Percentiles rank a stretch among this genome's conserved stretches.
Conservation (phyloP, 306 rosid genomes). For the Vicia villosa region DNA sequence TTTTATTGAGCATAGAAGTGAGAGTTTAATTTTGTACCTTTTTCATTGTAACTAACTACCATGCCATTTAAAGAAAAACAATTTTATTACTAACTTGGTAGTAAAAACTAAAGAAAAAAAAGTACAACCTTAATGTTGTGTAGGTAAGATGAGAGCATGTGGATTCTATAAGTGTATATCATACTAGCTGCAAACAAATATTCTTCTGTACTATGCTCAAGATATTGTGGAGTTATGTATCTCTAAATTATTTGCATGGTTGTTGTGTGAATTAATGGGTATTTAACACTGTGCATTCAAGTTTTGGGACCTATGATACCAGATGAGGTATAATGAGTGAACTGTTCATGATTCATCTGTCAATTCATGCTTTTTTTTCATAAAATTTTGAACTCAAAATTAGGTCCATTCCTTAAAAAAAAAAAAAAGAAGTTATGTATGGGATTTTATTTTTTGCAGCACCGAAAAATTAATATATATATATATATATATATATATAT, state of each 20-base stretch:
- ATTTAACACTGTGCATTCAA: slow-evolving; percentile 69
- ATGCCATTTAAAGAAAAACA: slow-evolving; percentile 16
- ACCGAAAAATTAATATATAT: too few species aligned
- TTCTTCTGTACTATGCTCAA: slow-evolving; percentile 33
- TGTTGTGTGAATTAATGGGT: slow-evolving; percentile 72
- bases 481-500: too few species aligned
- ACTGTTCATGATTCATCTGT: slow-evolving; percentile 17
- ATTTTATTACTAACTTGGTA: background rate
- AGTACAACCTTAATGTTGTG: background rate
- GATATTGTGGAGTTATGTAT: slow-evolving; percentile 19
- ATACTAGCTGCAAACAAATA: slow-evolving; percentile 50
- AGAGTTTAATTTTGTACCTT: slow-evolving; percentile 7
- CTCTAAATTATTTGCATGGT: slow-evolving; percentile 58
- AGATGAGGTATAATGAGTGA: slow-evolving; percentile 33
- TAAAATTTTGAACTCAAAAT: slow-evolving; percentile 19
- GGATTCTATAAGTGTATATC: slow-evolving; percentile 16
- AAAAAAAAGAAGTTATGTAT: background rate
- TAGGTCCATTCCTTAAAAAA: slow-evolving; percentile 1
- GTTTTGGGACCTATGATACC: slow-evolving; percentile 45
- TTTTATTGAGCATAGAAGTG: slow-evolving; percentile 6
- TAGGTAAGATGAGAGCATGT: slow-evolving; percentile 39
- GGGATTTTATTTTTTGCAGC: too few species aligned
- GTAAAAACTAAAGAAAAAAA: background rate
- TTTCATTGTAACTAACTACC: slow-evolving; percentile 14
- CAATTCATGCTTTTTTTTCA: slow-evolving; percentile 32